Percentiles rank a stretch among this genome's conserved stretches.
Conservation (phyloP, 2,329 filamentous ascomycete genomes). For the Penicillium sp. region DNA sequence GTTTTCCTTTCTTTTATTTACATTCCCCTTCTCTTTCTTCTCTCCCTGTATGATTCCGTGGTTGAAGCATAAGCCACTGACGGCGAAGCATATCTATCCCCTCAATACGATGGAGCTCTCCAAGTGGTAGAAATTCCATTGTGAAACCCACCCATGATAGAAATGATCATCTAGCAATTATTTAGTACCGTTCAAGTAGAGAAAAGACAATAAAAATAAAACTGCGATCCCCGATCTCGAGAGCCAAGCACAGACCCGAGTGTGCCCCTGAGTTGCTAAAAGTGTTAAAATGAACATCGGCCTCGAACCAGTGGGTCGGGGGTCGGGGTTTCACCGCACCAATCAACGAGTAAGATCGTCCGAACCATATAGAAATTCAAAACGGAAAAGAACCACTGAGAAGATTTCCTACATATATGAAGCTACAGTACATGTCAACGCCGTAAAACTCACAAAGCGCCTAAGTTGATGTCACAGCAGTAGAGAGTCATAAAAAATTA, state of each 20-base stretch:
- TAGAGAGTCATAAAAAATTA: constrained; percentile 1
- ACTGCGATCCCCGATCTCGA: constrained; percentile 10
- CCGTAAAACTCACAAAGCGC: neutral
- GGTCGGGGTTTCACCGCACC: constrained; percentile 5
- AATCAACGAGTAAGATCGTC: constrained; percentile 8
- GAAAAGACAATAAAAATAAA: neutral
- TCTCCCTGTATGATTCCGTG: neutral
- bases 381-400: neutral
- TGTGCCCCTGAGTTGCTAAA: constrained; percentile 16
- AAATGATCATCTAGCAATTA: constrained; percentile 2
- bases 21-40: neutral
- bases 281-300: constrained; percentile 4
- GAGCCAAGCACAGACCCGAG: constrained; percentile 17
- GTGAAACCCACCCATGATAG: neutral
- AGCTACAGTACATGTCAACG: neutral
- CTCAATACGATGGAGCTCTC: neutral
- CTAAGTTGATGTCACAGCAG: neutral
- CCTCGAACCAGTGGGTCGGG: constrained; percentile 19
- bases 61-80: neutral
- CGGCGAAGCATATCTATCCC: neutral
- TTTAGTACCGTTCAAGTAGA: neutral
- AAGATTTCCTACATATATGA: neutral
- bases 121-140: constrained; percentile 1
- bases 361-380: neutral
- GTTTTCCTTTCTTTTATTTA: neutral